Conservation (phyloP, 805 yeast genomes). For the Wickerhamiella parazyma region DNA sequence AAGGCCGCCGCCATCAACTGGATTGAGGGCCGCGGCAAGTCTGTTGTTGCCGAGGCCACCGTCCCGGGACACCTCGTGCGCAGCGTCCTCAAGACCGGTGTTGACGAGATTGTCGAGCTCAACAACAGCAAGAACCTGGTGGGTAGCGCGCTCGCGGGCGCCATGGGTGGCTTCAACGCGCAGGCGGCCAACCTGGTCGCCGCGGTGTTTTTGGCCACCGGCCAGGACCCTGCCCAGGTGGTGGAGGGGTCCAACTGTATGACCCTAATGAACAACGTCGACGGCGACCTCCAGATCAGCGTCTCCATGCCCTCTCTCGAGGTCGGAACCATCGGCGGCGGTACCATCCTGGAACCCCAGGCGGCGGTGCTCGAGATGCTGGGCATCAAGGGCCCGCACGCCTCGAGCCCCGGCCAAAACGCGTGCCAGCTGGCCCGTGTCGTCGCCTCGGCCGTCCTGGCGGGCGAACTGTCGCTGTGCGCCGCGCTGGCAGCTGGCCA, state of each 20-base stretch:
- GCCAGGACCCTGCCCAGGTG: conserved; percentile 99
- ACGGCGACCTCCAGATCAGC: conserved; percentile 74
- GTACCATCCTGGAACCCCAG: conserved; percentile 94
- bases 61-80: conserved; percentile 71
- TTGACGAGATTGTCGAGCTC: conserved; percentile 79
- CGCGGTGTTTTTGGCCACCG: conserved; percentile 86
- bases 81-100: conserved; percentile 80
- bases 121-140: conserved; percentile 80
- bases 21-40: conserved; percentile 99
- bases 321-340: conserved; percentile 99
- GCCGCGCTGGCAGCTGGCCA: conserved; percentile 98
- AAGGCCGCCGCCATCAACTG: conserved; percentile 97
- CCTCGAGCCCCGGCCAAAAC: conserved; percentile 84
- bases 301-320: conserved; percentile 99
- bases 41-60: conserved; percentile 91
- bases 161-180: conserved; percentile 95
- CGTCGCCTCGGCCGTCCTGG: conserved; percentile 88
- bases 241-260: conserved; percentile 97
- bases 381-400: conserved; percentile 93
- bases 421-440: conserved; percentile 86
- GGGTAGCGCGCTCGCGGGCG: conserved; percentile 98
- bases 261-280: conserved; percentile 74
- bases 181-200: conserved; percentile 96
- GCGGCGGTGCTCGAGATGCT: conserved; percentile 87
- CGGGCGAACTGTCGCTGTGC: conserved; percentile 89